A percentile compares a stretch with the other conserved stretches of the same genome.
Conservation (phyloP, 176 grass and related monocot genomes). For the Pontederia paniculata region DNA sequence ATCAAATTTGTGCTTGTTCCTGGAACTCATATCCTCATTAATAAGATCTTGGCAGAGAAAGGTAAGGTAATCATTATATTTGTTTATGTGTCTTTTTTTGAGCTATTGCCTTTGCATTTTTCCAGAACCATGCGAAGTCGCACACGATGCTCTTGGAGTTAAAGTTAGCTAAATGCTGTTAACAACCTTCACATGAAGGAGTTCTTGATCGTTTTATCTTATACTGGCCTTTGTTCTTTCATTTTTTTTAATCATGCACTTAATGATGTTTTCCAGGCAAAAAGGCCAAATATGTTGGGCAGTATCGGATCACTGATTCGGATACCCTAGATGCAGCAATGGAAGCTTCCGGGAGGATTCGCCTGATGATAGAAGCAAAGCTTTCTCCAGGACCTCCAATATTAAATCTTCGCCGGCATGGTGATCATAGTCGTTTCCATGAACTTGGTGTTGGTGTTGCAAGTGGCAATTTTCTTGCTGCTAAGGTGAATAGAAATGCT, state of each 20-base stretch:
- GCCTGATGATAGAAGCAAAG: constrained; percentile 81
- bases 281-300: constrained; percentile 68
- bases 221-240: too few species aligned
- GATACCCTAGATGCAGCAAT: constrained; percentile 80
- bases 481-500: constrained; percentile 40
- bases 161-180: too few species aligned
- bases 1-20: constrained; percentile 97
- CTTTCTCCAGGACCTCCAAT: constrained; percentile 94
- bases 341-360: constrained; percentile 79
- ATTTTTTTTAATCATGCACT: too few species aligned
- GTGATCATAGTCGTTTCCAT: constrained; percentile 77
- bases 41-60: constrained; percentile 80
- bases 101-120: background rate
- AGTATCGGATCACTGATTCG: constrained; percentile 78
- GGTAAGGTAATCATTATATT: constrained; percentile 26
- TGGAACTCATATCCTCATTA: constrained; percentile 85
- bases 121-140: too few species aligned
- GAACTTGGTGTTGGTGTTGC: constrained; percentile 77
- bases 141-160: too few species aligned
- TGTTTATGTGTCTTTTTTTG: background rate
- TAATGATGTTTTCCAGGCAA: constrained; percentile 32
- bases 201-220: too few species aligned
- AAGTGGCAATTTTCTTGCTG: constrained; percentile 91
- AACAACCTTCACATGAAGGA: too few species aligned
- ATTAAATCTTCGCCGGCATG: constrained; percentile 83